Evolutionary conservation across 306 rosid species (phyloP).

Genomic region (Potentilla sterilis): DNA sequence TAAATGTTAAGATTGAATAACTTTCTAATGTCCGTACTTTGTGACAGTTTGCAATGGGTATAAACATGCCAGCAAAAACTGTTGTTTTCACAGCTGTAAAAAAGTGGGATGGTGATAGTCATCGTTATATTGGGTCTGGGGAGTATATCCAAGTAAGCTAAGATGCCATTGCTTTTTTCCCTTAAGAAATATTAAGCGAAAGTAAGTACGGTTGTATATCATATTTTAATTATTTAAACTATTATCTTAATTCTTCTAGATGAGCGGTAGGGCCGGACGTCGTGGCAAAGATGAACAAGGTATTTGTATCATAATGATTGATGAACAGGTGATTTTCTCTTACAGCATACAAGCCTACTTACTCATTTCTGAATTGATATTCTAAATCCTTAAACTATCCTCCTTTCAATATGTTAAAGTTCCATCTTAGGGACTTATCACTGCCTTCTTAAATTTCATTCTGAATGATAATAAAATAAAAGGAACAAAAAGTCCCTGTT

Average conservation of each 20-base stretch:
- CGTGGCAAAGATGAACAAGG: constrained; percentile 99
- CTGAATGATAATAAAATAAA: not conserved
- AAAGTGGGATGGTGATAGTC: constrained; percentile 99
- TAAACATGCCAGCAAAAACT: constrained; percentile 99
- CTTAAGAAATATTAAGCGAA: not conserved
- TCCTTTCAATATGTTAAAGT: not conserved
- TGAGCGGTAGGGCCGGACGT: constrained; percentile 99
- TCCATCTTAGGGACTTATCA: not conserved
- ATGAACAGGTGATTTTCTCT: constrained; percentile 69
- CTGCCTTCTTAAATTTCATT: not conserved
- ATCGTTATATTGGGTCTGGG: constrained; percentile 93
- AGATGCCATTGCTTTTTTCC: constrained; percentile 17
- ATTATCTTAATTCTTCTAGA: constrained; percentile 33
- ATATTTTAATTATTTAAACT: not conserved
- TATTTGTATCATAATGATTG: constrained; percentile 92
- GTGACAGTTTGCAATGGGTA: constrained; percentile 96
- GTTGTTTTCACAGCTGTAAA: constrained; percentile 94
- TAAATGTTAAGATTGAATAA: constrained; percentile 15
- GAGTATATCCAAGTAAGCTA: constrained; percentile 93
- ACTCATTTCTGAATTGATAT: constrained; percentile 5
- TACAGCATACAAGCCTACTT: not conserved
- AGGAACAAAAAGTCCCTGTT: not conserved
- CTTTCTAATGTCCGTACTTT: constrained; percentile 17
- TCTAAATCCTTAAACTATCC: not conserved
- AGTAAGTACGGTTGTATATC: not conserved